Evolutionary conservation across 1,139 yeast genomes (phyloP), one percentile per base, ranked within the genome.

Genomic region (Schizosaccharomyces versatilis): DNA sequence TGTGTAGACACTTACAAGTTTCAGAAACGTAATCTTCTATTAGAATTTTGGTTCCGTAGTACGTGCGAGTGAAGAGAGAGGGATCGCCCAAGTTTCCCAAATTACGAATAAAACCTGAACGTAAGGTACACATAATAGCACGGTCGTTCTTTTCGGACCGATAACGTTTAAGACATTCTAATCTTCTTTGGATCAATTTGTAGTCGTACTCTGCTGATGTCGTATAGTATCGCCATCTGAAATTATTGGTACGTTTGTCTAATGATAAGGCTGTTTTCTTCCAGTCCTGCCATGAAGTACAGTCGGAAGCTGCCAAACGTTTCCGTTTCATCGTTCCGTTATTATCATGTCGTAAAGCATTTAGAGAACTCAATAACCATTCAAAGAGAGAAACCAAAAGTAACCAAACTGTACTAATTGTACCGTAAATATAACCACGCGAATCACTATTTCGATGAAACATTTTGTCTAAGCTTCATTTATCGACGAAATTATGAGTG

Each of bases 61-160:
- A 80, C 1, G 90, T 78, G 62, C 82, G 84, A 49, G 81, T 70
- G 65, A 84, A 90, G 15, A 90, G 71, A 61, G 79, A 76, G 19
- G 81, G 76, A 65, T 86, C 84, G 0, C 95, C 94, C 74, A 86
- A 84, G 61, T 85, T 83, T 0, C 95, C 97, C 57, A 85, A 68
- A 64, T 88, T 84, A 59, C 98, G 72, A 9, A 78, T 76, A 83
- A 95, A 82, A 39, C 83, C 78, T 0, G 96, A 88, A 56, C 97
- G 69, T 8, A 90, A 78, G 36, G 84, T 69, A 63, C 84, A 85
- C 32, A 88, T 67, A 41, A 90, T 68, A 52, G 74, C 71, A 56
- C 76, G 72, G 62, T 75, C 76, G 63, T 88, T 84, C 38, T 75
- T 73, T 8, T 69, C 62, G 36, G 66, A 56, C 47, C 96, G 70